phyloP scores from a whole-genome alignment of 1,284 basidiomycete species.

The Sporisorium sorghi region DNA sequence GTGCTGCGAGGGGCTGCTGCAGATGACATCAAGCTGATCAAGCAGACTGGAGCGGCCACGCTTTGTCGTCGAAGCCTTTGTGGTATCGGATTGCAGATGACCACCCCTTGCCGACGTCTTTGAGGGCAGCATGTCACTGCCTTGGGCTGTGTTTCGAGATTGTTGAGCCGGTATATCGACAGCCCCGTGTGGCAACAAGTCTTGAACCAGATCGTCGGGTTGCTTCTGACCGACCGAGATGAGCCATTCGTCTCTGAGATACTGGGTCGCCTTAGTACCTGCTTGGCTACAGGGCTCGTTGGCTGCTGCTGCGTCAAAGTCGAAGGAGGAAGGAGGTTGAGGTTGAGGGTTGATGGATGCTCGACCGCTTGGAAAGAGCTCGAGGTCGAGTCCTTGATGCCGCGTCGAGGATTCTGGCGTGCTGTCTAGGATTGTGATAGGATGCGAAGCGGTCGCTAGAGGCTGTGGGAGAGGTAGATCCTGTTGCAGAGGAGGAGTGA shows the following conservation, averaged over 20 bases:
- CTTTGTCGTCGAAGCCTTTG: neutral
- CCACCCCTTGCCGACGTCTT: neutral
- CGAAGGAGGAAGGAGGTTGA: slow-evolving; percentile 16
- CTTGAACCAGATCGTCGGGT: slow-evolving; percentile 25
- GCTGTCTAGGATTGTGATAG: slow-evolving; percentile 12
- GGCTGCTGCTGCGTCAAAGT: slow-evolving; percentile 17
- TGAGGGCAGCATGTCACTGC: neutral
- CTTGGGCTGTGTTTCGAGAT: neutral
- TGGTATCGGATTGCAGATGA: neutral
- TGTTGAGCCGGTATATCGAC: neutral
- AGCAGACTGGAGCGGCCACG: slow-evolving; percentile 25
- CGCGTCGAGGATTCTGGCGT: slow-evolving; percentile 7
- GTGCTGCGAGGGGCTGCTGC: slow-evolving; percentile 23
- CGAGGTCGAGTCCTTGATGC: slow-evolving; percentile 19
- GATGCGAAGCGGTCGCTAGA: slow-evolving; percentile 8
- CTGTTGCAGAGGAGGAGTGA: slow-evolving; percentile 17
- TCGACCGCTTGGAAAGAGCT: slow-evolving; percentile 31
- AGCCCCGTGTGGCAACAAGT: neutral
- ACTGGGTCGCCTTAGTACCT: slow-evolving; percentile 20
- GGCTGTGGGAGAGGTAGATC: neutral
- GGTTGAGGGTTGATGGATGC: slow-evolving; percentile 1
- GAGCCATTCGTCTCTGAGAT: slow-evolving; percentile 32
- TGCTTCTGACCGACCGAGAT: slow-evolving; percentile 36
- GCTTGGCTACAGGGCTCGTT: slow-evolving; percentile 25
- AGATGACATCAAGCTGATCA: slow-evolving; percentile 38